Evolutionary conservation across 306 rosid genomes (phyloP).

Genomic region (Inga oerstediana): DNA sequence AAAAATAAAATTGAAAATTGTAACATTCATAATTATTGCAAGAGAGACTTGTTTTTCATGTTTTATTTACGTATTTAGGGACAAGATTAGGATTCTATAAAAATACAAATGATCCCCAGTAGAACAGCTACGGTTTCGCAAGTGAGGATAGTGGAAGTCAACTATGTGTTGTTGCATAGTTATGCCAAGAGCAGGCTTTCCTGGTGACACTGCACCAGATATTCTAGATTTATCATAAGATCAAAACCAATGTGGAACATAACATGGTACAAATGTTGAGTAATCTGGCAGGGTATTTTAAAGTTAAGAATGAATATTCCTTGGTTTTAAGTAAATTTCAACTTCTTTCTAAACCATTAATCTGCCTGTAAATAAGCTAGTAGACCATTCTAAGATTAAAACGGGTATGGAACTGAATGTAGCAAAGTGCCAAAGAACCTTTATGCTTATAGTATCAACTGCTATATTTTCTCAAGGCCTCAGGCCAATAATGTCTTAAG

Average conservation of each 20-base stretch:
- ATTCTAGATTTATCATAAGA: neutral
- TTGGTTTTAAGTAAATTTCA: neutral
- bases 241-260: conserved; percentile 10
- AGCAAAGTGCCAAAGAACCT: neutral
- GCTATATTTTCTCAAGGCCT: conserved; percentile 1
- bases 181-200: neutral
- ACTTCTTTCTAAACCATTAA: neutral
- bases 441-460: conserved; percentile 17
- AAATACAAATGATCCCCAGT: neutral
- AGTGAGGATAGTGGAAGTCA: neutral
- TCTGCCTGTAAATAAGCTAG: neutral
- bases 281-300: neutral
- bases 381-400: neutral
- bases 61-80: neutral
- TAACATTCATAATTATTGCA: neutral
- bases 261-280: conserved; percentile 3
- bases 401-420: neutral
- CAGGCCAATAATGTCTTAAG: conserved; percentile 3
- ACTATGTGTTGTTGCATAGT: neutral
- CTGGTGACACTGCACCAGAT: neutral
- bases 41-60: neutral
- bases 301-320: neutral
- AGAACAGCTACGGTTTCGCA: neutral
- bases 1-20: neutral
- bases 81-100: neutral